Conservation (phyloP, 83 land plant species). For the Picea engelmannii region DNA sequence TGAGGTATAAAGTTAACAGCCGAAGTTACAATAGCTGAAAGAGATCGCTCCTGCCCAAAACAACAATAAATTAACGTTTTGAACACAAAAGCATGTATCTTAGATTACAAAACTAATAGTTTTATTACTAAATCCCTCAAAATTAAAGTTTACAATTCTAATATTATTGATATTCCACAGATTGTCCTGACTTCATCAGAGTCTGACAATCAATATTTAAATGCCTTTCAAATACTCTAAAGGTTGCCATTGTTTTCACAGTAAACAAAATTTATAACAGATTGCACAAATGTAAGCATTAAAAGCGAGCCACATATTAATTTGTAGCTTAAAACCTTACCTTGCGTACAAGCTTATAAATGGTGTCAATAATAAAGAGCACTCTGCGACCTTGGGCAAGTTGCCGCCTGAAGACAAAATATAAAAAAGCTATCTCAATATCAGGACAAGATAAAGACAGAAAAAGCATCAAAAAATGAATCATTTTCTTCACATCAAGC, state of each 20-base stretch:
- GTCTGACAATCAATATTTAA: not conserved
- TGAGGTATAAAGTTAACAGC: conserved; percentile 88
- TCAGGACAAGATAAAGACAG: not conserved
- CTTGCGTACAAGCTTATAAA: conserved; percentile 78
- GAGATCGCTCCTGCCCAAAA: conserved; percentile 73
- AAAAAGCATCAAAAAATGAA: not conserved
- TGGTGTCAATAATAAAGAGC: conserved; percentile 70
- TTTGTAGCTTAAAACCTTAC: conserved; percentile 27
- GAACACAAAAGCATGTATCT: too few species aligned
- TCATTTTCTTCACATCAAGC: not conserved
- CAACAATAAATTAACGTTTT: not conserved
- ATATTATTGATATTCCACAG: not conserved
- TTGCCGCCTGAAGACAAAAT: conserved; percentile 59
- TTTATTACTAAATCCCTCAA: not conserved
- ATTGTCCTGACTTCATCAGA: not conserved
- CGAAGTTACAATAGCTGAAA: conserved; percentile 82
- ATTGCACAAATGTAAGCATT: not conserved
- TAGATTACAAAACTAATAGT: too few species aligned
- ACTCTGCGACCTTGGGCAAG: conserved; percentile 89
- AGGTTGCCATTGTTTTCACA: too few species aligned
- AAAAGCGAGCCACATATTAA: not conserved
- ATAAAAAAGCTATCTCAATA: not conserved
- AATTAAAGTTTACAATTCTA: not conserved
- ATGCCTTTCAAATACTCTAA: too few species aligned
- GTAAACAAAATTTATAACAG: too few species aligned